Evolutionary conservation across 805 yeast genomes (phyloP).

Genomic region (Metschnikowia aberdeeniae): DNA sequence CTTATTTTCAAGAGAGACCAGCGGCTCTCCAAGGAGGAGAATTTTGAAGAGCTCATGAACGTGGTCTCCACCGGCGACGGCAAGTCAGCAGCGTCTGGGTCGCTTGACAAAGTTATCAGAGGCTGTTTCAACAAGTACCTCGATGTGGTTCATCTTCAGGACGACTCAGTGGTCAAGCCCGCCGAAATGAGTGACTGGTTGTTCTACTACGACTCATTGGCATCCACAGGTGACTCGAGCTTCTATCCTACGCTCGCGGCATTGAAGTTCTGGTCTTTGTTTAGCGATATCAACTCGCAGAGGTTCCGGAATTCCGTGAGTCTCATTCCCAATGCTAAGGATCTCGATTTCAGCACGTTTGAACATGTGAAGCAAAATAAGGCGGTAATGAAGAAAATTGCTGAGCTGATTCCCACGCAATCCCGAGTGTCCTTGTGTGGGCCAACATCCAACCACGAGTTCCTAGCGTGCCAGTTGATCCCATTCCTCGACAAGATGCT

Average conservation of each 20-base stretch:
- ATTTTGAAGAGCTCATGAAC: conserved; percentile 45
- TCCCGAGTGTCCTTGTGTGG: conserved; percentile 28
- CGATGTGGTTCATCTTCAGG: conserved; percentile 55
- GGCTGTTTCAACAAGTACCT: conserved; percentile 72
- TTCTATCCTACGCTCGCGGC: conserved; percentile 56
- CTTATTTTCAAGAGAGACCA: conserved; percentile 54
- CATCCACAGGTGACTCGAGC: conserved; percentile 27
- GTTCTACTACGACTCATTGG: conserved; percentile 60
- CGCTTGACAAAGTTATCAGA: conserved; percentile 59
- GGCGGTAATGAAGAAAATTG: conserved; percentile 29
- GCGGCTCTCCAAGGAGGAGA: conserved; percentile 42
- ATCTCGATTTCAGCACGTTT: conserved; percentile 35
- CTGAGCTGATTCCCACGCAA: conserved; percentile 26
- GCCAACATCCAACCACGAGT: conserved; percentile 19
- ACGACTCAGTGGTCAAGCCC: conserved; percentile 59
- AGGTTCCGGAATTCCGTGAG: conserved; percentile 11
- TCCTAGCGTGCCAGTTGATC: conserved; percentile 26
- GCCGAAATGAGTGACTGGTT: conserved; percentile 70
- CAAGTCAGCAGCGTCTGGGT: conserved; percentile 35
- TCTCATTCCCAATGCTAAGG: conserved; percentile 30
- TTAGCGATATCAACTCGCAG: conserved; percentile 52
- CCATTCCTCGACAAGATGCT: conserved; percentile 33
- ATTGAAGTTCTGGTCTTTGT: conserved; percentile 58
- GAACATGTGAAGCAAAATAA: conserved; percentile 34
- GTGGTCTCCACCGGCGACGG: conserved; percentile 41